Evolutionary conservation across 768 basidiomycete species (phyloP), one percentile per base, ranked within the genome.

Genomic region (Amanita rimosa): DNA sequence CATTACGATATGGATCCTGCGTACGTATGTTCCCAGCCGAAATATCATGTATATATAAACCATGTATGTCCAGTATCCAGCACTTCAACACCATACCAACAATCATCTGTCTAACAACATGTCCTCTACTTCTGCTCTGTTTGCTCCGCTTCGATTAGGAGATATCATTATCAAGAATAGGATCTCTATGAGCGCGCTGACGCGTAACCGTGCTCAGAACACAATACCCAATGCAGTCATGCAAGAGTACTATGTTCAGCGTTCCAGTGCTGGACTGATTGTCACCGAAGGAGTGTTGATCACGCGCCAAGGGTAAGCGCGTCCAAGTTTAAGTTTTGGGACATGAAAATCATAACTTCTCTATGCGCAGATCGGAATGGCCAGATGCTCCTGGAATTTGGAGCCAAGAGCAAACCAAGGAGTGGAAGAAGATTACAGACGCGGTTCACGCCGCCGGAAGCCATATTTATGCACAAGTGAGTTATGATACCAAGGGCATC

Each of bases 401-500:
- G 72, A 69, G 58, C 50, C 52, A 63, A 6, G 67, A 70, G 31
- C 73, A 75, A 52, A 60, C 70, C 5, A 53, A 54, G 11, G 72
- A 59, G 3, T 76, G 74, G 73, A 72, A 67, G 51, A 67, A 64
- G 43, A 61, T 78, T 44, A 69, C 64, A 0, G 70, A 72, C 38
- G 66, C 64, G 1, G 72, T 79, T 6, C 75, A 79, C 53, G 54
- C 58, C 6, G 69, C 67, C 33, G 73, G 71, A 8, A 64, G 67
- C 4, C 53, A 62, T 19, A 72, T 77, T 16, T 74, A 72, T 42
- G 57, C 61, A 36, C 78, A 79, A 65, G 66, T 68, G 21, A 10
- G 46, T 43, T 33, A 8, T 48, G 27, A n/a, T 4, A 11, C 13
- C 11, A 31, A 31, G 0, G 4, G 13, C 31, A 13, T 31, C 31